Evolutionary conservation across 1,139 yeast genomes (phyloP).

Genomic region (Diutina ranongensis): DNA sequence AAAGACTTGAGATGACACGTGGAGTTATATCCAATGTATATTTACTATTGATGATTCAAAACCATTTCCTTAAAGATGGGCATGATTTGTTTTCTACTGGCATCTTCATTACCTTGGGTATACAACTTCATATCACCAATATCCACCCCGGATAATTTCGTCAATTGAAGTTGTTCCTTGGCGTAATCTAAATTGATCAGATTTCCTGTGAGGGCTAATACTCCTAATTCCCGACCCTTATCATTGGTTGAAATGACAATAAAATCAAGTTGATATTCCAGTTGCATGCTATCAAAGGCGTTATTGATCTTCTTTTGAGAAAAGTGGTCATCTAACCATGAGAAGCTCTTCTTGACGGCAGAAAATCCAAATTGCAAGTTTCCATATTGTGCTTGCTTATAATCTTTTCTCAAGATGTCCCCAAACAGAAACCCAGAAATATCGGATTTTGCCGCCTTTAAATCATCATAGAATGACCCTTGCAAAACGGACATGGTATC

Average conservation of each 20-base stretch:
- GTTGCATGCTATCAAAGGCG: slow-evolving; percentile 26
- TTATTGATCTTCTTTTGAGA: slow-evolving; percentile 22
- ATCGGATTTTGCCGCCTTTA: slow-evolving; percentile 50
- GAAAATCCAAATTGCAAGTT: slow-evolving; percentile 51
- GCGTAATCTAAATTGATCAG: slow-evolving; percentile 17
- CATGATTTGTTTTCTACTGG: slow-evolving; percentile 82
- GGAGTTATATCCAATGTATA: too few relatives aligned
- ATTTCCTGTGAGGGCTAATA: slow-evolving; percentile 16
- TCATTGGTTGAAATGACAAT: slow-evolving; percentile 31
- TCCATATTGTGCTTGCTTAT: slow-evolving; percentile 53
- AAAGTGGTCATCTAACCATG: slow-evolving; percentile 35
- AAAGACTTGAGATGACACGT: too few relatives aligned
- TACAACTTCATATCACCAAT: slow-evolving; percentile 17
- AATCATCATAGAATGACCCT: slow-evolving; percentile 20
- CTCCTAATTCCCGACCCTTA: slow-evolving; percentile 50
- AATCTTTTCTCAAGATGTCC: slow-evolving; percentile 71
- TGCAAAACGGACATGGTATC: slow-evolving; percentile 5
- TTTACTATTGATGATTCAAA: not conserved
- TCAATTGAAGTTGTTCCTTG: slow-evolving; percentile 9
- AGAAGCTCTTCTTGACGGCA: slow-evolving; percentile 55
- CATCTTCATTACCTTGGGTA: slow-evolving; percentile 44
- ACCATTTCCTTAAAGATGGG: slow-evolving; percentile 37
- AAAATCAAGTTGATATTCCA: slow-evolving; percentile 36
- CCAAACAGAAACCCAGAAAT: slow-evolving; percentile 43
- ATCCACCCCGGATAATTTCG: not conserved